A percentile compares a stretch with the other conserved stretches of the same genome.
Conservation (phyloP, 495 filamentous ascomycete genomes). For the Aspergillus cristatus region DNA sequence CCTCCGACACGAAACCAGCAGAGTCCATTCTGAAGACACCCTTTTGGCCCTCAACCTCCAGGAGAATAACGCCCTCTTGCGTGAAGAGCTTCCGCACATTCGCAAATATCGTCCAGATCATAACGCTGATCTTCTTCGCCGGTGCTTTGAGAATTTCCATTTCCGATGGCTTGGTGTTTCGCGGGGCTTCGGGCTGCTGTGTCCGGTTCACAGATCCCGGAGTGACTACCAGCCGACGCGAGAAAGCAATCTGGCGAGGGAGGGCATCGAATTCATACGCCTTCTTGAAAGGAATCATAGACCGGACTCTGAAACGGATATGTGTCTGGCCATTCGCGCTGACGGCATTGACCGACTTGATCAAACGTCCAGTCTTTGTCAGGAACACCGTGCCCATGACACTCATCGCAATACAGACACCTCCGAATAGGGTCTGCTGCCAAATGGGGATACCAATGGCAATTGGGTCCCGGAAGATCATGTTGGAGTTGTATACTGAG, state of each 20-base stretch:
- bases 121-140: conserved; percentile 22
- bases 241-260: conserved; percentile 29
- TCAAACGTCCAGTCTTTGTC: conserved; percentile 23
- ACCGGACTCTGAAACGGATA: conserved; percentile 29
- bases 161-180: conserved; percentile 4
- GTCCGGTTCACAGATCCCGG: conserved; percentile 14
- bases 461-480: conserved; percentile 25
- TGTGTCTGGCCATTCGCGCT: conserved; percentile 19
- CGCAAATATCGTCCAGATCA: conserved; percentile 27
- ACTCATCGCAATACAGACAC: conserved; percentile 36
- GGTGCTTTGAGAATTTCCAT: conserved; percentile 31
- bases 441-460: conserved; percentile 22
- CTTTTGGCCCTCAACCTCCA: conserved; percentile 34
- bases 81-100: conserved; percentile 36
- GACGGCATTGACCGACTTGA: conserved; percentile 29
- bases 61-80: conserved; percentile 36
- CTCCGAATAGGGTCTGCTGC: conserved; percentile 29
- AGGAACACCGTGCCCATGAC: conserved; percentile 34
- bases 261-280: conserved; percentile 29
- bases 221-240: conserved; percentile 23
- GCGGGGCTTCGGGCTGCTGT: background rate
- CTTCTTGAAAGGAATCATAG: conserved; percentile 33
- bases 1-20: conserved; percentile 28
- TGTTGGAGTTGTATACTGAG: conserved; percentile 45
- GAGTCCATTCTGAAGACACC: conserved; percentile 31